Conservation (phyloP, 2,329 filamentous ascomycete species). For the Rhexocercosporidium sp. region DNA sequence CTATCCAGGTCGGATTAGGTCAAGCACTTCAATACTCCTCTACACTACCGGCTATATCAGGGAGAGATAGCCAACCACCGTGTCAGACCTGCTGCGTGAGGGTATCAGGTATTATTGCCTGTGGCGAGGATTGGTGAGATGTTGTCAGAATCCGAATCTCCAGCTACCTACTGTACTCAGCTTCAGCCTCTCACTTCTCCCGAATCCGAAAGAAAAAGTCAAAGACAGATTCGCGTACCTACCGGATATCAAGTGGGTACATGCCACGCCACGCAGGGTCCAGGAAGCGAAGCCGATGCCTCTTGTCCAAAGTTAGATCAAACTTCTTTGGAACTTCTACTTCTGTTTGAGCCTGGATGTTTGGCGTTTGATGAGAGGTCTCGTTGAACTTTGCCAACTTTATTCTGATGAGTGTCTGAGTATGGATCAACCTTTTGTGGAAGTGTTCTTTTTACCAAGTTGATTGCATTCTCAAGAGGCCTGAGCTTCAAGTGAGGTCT, state of each 20-base stretch:
- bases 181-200: slow-evolving; percentile 4
- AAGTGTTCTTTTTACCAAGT: not conserved
- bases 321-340: not conserved
- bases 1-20: not conserved
- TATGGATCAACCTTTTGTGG: not conserved
- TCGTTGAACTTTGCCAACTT: not conserved
- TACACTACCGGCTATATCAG: slow-evolving; percentile 5
- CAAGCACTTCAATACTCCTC: slow-evolving; percentile 1
- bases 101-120: slow-evolving; percentile 9
- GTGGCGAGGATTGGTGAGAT: not conserved
- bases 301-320: not conserved
- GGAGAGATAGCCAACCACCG: not conserved
- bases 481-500: not conserved
- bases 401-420: not conserved
- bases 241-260: slow-evolving; percentile 5
- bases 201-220: not conserved
- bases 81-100: not conserved
- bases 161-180: not conserved
- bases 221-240: not conserved
- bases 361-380: not conserved
- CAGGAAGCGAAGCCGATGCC: not conserved
- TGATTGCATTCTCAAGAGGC: not conserved
- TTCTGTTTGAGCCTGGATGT: not conserved
- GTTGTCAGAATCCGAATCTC: not conserved
- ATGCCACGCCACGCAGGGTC: not conserved